Conservation (phyloP, 176 grass and related monocot species). For the Aegilops tauschii region DNA sequence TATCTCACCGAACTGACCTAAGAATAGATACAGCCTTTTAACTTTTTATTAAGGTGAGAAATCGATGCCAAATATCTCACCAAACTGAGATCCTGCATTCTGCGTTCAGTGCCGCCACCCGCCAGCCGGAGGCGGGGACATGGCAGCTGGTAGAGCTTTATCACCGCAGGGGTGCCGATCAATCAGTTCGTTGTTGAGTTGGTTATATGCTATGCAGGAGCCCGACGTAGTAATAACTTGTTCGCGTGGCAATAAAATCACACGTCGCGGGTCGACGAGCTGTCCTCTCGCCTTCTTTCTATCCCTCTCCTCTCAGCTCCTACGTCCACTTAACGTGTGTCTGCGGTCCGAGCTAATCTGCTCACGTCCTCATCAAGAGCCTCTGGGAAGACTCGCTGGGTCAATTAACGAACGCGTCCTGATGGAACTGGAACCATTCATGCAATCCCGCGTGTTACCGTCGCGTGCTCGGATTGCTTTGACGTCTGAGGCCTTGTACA, state of each 20-base stretch:
- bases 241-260: not conserved
- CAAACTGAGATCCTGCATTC: not conserved
- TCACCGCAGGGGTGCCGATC: not conserved
- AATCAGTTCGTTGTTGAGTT: slow-evolving; percentile 37
- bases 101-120: no score
- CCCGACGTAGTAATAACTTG: slow-evolving; percentile 27
- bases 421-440: not conserved
- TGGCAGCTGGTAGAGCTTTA: no score
- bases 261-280: not conserved
- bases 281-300: not conserved
- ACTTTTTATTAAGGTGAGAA: not conserved
- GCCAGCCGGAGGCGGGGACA: no score
- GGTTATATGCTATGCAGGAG: slow-evolving; percentile 37
- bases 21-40: not conserved
- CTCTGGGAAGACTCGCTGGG: no score
- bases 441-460: not conserved
- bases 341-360: not conserved
- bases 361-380: not conserved
- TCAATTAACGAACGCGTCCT: no score
- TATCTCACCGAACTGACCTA: not conserved
- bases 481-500: no score
- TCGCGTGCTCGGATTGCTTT: not conserved
- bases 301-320: not conserved
- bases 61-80: not conserved
- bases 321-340: not conserved